A percentile compares a stretch with the other conserved stretches of the same genome.
phyloP scores from a whole-genome alignment of 176 grass and related monocot species.

The Oryza nivara region DNA sequence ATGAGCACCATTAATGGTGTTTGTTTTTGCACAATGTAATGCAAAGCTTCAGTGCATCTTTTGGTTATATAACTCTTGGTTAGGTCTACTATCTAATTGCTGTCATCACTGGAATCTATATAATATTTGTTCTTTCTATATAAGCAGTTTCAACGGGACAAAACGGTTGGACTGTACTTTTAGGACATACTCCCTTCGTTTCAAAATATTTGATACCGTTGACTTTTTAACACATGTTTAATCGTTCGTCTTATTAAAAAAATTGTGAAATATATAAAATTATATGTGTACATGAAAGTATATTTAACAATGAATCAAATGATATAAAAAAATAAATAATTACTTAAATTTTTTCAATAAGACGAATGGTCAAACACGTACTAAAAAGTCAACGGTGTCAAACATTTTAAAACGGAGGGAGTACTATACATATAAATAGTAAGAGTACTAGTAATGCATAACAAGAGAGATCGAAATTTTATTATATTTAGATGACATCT shows the following conservation, averaged over 20 bases:
- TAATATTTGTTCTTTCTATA: not conserved
- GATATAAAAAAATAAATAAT: no score
- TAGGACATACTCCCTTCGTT: not conserved
- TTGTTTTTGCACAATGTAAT: not conserved
- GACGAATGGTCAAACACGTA: no score
- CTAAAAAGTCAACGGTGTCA: no score
- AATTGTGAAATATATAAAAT: no score
- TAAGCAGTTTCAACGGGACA: constrained; percentile 2
- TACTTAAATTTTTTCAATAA: no score
- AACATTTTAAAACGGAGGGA: no score
- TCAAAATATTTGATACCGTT: no score
- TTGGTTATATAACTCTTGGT: constrained; percentile 33
- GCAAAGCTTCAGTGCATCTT: constrained; percentile 9
- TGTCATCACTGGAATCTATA: not conserved
- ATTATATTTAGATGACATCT: not conserved
- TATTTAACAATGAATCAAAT: no score
- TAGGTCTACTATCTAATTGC: constrained; percentile 26
- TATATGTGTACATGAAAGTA: no score
- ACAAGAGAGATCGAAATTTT: not conserved
- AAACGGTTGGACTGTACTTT: constrained; percentile 32
- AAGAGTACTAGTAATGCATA: not conserved
- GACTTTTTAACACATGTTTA: no score
- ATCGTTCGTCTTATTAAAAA: no score
- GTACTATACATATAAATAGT: not conserved
- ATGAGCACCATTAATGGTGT: constrained; percentile 25